Base-by-base conservation (phyloP, 2,329 filamentous ascomycete genomes). In the Arthrobotrys sinensis region DNA sequence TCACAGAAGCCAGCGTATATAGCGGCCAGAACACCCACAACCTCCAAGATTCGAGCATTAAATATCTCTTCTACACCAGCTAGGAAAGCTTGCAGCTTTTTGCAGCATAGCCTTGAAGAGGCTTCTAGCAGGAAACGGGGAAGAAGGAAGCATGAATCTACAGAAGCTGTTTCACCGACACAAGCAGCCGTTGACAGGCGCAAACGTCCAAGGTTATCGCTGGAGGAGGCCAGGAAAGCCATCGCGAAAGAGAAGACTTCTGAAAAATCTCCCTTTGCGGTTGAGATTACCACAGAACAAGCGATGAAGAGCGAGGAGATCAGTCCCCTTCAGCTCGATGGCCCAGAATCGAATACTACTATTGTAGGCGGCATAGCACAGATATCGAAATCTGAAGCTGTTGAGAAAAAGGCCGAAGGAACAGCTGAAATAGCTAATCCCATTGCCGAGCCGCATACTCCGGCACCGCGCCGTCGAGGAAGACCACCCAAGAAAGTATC, bases 1-100 rank as follows among this genome's bases (percentile, higher is more conserved):
- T 68, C 65, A 1, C 65, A 68, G 16, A 68, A 68, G 11, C 65
- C 40, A 12, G 50, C 50, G 14, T 43, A 46, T n/a, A 43, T 57
- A 8, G 65, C 36, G 1, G 50, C 50, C 0, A 21, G 8, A 4
- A 68, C 65, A 11, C 65, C 65, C 1, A 32, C 24, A 1, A 34
- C 21, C 3, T 19, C 38, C 11, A 12, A 12, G 3, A 57, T 19
- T 6, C 19, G 38, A 8, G 10, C 7, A 0, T 2, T 45, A 12
- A 34, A 34, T 12, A 14, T 16, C 5, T 24, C 34, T 5, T 24
- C 19, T 3, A 57, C 52, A 3, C 19, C 36, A n/a, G 36, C 36
- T 3, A 36, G 28, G 14, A 36, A 60, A n/a, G 14, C 32, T 11
- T 43, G 19, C 10, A 1, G 10, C 32, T 24, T 28, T 4, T 3